Evolutionary conservation across 345 rosid species (phyloP).

Genomic region (Luvunga scandens): DNA sequence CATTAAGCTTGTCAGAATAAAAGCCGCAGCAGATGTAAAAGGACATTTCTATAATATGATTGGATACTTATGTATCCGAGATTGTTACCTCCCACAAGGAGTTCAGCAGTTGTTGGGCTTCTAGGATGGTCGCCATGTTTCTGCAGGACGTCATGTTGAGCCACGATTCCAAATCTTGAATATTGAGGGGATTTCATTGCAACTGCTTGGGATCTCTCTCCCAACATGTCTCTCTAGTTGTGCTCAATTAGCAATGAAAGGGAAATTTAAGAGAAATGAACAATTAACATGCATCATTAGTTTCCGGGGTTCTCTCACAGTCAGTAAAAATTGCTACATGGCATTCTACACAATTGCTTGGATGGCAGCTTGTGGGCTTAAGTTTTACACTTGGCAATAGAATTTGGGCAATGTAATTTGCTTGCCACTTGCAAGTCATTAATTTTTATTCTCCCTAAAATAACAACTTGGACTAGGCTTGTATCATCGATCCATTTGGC

Average conservation of each 20-base stretch:
- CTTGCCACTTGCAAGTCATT: background rate
- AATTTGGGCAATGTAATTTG: background rate
- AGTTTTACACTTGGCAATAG: constrained; percentile 20
- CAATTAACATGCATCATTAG: constrained; percentile 22
- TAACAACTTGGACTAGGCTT: constrained; percentile 23
- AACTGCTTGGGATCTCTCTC: constrained; percentile 7
- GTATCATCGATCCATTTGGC: background rate
- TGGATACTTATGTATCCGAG: background rate
- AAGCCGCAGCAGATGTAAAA: background rate
- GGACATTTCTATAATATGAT: background rate
- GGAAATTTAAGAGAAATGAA: constrained; percentile 23
- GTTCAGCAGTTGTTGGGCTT: constrained; percentile 35
- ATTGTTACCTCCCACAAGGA: background rate
- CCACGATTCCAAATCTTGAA: constrained; percentile 24
- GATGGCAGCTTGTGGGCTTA: constrained; percentile 15
- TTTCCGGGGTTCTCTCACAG: constrained; percentile 36
- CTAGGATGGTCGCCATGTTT: constrained; percentile 32
- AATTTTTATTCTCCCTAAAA: constrained; percentile 3
- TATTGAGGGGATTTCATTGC: constrained; percentile 14
- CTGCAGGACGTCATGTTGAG: constrained; percentile 31
- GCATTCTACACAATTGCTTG: background rate
- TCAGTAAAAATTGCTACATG: constrained; percentile 17
- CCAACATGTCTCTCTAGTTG: constrained; percentile 11
- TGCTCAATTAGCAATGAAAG: constrained; percentile 7
- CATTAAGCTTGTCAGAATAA: background rate